Base-by-base conservation (phyloP, 169 alveolate genomes). In the Plasmodium chabaudi region DNA sequence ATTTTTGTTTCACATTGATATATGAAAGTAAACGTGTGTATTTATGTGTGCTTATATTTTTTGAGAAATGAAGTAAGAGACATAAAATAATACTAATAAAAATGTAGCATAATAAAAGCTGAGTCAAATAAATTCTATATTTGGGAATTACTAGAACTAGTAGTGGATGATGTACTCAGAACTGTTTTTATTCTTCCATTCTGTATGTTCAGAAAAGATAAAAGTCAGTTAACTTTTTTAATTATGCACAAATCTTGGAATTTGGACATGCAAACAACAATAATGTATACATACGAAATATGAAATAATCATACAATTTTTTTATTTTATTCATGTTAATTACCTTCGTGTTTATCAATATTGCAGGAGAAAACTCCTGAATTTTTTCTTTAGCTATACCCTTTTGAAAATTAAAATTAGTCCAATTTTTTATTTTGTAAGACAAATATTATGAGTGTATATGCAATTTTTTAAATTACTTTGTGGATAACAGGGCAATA, bases 401-500 rank as follows among this genome's bases (percentile, higher is more conserved):
- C 96, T 94, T 53, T 42, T n/a, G 63, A 25, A 34, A 42, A 7
- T 12, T 44, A 17, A 63, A 27, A 10, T 51, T 6, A 15, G 6
- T 12, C 12, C n/a, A 7, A 15, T 15, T 51, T 51, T 13, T 6
- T 51, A 13, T 51, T 51, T 51, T 12, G 59, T 12, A 51, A 51
- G 59, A 51, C 23, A 51, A 51, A 51, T 10, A 49, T 9, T 23
- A 46, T 17, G 13, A 12, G 21, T 7, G 42, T 34, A 34, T 34
- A 34, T 34, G 4, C 6, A 34, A 34, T 34, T 34, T 34, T 7
- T 34, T 34, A 34, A 34, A 34, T 34, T 44, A 95, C 97, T 94
- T 95, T 95, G 91, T 95, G 97, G 42, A 95, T 89, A 23, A 95
- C 61, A 34, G 97, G 97, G 72, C 97, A 95, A 88, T 44, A 95